These are phyloP conservation scores for Oleoguttula mirabilis DNA, from an alignment of 495 filamentous ascomycete genomes.

Conservation along the genomic window DNA sequence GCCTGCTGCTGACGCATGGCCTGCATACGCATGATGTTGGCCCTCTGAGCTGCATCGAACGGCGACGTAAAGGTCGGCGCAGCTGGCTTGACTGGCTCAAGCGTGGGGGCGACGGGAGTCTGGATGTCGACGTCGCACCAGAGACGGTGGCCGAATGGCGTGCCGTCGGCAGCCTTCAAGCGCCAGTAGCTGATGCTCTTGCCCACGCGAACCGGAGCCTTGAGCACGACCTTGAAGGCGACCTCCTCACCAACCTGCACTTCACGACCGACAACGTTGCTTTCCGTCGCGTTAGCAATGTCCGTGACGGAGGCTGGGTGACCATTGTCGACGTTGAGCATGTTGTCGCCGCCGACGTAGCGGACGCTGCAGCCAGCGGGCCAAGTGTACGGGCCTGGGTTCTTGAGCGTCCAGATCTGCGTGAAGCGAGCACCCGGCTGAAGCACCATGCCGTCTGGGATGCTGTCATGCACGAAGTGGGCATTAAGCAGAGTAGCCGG, in stretches of 20 bases:
- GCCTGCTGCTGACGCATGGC: slow-evolving; percentile 1
- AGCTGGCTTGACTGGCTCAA: no score
- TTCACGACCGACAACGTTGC: slow-evolving; percentile 58
- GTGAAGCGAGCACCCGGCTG: slow-evolving; percentile 59
- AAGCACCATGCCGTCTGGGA: slow-evolving; percentile 65
- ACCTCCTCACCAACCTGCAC: slow-evolving; percentile 60
- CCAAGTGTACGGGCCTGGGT: slow-evolving; percentile 68
- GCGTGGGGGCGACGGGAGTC: no score
- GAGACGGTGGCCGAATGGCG: slow-evolving; percentile 77
- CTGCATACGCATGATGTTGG: slow-evolving; percentile 3
- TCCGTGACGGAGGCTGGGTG: slow-evolving; percentile 64
- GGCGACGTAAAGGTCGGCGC: no score
- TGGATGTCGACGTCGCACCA: slow-evolving; percentile 83
- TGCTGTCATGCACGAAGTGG: slow-evolving; percentile 63
- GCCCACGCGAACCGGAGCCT: slow-evolving; percentile 59
- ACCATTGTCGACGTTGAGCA: slow-evolving; percentile 72
- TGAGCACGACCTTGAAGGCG: slow-evolving; percentile 73
- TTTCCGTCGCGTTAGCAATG: slow-evolving; percentile 62
- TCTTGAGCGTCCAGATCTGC: slow-evolving; percentile 86
- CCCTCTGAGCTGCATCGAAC: background rate
- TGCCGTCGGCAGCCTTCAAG: slow-evolving; percentile 67
- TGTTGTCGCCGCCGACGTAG: slow-evolving; percentile 86
- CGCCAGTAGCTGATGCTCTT: slow-evolving; percentile 93
- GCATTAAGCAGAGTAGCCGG: slow-evolving; percentile 44
- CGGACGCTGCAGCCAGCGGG: slow-evolving; percentile 81